Evolutionary conservation across 352 stramenopile genomes (phyloP).

Genomic region (Aphanomyces invadans): DNA sequence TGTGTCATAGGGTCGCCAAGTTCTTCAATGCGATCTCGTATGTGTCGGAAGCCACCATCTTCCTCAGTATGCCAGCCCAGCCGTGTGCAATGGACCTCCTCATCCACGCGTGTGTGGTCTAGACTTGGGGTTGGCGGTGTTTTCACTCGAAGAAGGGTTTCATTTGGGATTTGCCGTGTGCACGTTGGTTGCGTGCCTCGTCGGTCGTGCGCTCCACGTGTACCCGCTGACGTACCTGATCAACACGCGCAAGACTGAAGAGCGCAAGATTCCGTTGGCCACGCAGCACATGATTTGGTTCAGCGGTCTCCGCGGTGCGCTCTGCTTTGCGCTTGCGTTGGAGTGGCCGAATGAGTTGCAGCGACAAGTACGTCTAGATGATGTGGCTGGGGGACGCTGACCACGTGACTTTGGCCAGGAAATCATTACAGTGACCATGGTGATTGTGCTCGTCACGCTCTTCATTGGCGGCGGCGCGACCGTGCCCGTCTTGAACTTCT

Average conservation of each 20-base stretch:
- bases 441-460: constrained; percentile 88
- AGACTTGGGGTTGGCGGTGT: constrained; percentile 88
- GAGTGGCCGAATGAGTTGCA: constrained; percentile 56
- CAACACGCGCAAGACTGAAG: constrained; percentile 40
- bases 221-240: constrained; percentile 80
- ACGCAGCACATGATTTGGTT: constrained; percentile 94
- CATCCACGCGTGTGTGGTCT: background rate
- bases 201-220: constrained; percentile 74
- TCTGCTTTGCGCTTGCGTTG: constrained; percentile 88
- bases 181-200: constrained; percentile 77
- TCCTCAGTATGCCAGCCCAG: constrained; percentile 63
- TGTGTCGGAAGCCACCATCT: constrained; percentile 89
- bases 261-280: constrained; percentile 66
- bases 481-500: constrained; percentile 75
- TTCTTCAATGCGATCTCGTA: constrained; percentile 89
- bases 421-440: constrained; percentile 86
- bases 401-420: constrained; percentile 26
- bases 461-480: constrained; percentile 88
- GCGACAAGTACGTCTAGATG: constrained; percentile 2
- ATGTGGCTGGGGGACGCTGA: background rate
- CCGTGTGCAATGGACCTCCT: no score
- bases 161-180: constrained; percentile 82
- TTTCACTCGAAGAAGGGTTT: constrained; percentile 70
- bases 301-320: constrained; percentile 87
- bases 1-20: constrained; percentile 5